Conservation (phyloP, 2,329 filamentous ascomycete genomes). For the Epichloe typhina region DNA sequence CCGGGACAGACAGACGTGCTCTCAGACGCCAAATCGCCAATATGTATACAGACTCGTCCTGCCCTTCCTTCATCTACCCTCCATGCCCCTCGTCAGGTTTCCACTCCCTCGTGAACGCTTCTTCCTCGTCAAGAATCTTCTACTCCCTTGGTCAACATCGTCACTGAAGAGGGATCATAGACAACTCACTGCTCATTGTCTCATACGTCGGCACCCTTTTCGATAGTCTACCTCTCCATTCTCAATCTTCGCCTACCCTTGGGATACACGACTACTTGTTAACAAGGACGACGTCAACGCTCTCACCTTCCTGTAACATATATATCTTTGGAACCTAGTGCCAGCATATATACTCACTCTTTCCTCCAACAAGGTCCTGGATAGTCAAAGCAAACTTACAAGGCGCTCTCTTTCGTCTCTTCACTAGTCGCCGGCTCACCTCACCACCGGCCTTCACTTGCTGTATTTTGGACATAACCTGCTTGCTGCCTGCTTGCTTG, state of each 20-base stretch:
- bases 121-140: conserved; percentile 13
- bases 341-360: neutral
- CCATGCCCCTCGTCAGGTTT: conserved; percentile 16
- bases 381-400: neutral
- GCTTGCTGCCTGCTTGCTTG: neutral
- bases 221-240: conserved; percentile 13
- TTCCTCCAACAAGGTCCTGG: neutral
- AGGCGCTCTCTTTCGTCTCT: neutral
- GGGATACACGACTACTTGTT: neutral
- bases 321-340: neutral
- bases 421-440: neutral
- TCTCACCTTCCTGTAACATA: neutral
- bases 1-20: conserved; percentile 9
- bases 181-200: conserved; percentile 18
- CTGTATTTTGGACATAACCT: neutral
- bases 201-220: conserved; percentile 20
- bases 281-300: conserved; percentile 7
- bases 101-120: conserved; percentile 11
- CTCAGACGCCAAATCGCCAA: neutral
- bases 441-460: neutral
- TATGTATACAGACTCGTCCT: conserved; percentile 2
- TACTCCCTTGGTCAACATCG: conserved; percentile 20
- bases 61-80: conserved; percentile 24
- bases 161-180: conserved; percentile 18
- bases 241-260: conserved; percentile 8